phyloP scores from a whole-genome alignment of 768 basidiomycete genomes.

The Suillus fuscotomentosus region DNA sequence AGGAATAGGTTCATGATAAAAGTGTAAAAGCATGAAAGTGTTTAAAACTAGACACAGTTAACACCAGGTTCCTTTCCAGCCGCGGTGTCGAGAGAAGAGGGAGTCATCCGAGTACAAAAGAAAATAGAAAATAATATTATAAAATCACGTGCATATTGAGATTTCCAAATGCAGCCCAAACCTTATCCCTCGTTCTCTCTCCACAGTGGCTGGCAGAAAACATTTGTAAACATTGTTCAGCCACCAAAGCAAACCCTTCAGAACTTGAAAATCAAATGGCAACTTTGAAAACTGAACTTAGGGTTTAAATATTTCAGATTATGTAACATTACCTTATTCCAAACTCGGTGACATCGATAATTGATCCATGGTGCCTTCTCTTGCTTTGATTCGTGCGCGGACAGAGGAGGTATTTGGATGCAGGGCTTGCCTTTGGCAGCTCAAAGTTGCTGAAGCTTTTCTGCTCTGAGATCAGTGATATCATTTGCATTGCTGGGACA shows the following conservation, averaged over 20 bases:
- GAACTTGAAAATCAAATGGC: neutral
- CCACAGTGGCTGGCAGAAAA: neutral
- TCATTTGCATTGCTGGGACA: neutral
- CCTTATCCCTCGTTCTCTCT: neutral
- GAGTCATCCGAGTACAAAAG: neutral
- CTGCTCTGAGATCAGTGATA: neutral
- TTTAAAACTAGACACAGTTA: too few relatives aligned
- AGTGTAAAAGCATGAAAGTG: too few relatives aligned
- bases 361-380: neutral
- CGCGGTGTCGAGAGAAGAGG: neutral
- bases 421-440: neutral
- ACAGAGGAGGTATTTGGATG: neutral
- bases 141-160: neutral
- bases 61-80: neutral
- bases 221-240: neutral
- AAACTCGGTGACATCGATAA: too few relatives aligned
- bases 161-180: neutral
- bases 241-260: neutral
- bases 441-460: neutral
- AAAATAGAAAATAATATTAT: neutral
- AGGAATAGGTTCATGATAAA: too few relatives aligned
- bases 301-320: too few relatives aligned
- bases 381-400: neutral
- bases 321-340: too few relatives aligned
- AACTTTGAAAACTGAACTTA: too few relatives aligned